Percentiles rank a stretch among this genome's conserved stretches.
phyloP scores from a whole-genome alignment of 2,329 filamentous ascomycete genomes.

The Talaromyces islandicus region DNA sequence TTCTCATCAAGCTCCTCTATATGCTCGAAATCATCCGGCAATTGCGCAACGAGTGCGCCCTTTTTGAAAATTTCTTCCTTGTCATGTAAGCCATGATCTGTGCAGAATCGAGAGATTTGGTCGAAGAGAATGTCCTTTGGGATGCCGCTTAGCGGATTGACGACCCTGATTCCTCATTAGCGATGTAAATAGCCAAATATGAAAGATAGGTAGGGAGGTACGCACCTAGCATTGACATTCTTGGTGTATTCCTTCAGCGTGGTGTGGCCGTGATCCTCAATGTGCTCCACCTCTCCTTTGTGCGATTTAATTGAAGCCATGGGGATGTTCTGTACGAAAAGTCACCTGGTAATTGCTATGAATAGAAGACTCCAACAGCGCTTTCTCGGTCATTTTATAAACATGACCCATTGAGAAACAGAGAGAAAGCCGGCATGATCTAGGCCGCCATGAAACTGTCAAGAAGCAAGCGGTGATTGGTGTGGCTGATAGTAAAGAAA shows the following conservation, averaged over 20 bases:
- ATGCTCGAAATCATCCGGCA: constrained; percentile 43
- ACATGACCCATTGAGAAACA: neutral
- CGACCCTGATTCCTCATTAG: constrained; percentile 22
- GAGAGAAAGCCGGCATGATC: neutral
- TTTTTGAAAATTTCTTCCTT: constrained; percentile 46
- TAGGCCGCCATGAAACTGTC: neutral
- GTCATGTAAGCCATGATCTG: constrained; percentile 41
- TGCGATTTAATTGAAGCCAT: neutral
- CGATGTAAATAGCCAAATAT: neutral
- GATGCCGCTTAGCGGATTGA: constrained; percentile 52
- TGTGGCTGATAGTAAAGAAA: neutral
- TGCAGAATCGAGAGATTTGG: constrained; percentile 50
- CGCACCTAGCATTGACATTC: constrained; percentile 15
- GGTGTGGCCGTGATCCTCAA: constrained; percentile 10
- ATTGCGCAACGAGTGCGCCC: constrained; percentile 47
- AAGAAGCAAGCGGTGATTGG: neutral
- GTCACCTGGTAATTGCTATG: neutral
- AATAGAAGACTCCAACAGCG: neutral
- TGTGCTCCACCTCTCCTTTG: constrained; percentile 12
- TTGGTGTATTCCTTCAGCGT: constrained; percentile 11
- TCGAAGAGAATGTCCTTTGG: constrained; percentile 46
- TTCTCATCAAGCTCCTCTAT: constrained; percentile 41
- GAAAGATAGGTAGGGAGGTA: neutral
- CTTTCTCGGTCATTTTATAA: neutral
- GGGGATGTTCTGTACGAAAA: neutral